A percentile compares a stretch with the other conserved stretches of the same genome.
phyloP scores from a whole-genome alignment of 345 rosid species.

The Hibiscus trionum region DNA sequence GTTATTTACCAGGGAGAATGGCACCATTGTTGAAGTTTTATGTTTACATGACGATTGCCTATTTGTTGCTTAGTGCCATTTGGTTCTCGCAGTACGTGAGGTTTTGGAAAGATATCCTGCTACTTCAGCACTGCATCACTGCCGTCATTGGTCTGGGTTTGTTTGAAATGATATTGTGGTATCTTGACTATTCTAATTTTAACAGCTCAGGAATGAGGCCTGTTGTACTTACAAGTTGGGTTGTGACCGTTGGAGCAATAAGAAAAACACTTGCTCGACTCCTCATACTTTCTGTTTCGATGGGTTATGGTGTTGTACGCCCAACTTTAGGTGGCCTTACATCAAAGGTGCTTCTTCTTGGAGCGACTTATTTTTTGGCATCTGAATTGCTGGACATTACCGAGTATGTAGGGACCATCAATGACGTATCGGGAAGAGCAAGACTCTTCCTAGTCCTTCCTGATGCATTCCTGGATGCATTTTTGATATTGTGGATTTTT shows the following conservation, averaged over 20 bases:
- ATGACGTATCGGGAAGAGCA: constrained; percentile 85
- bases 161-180: constrained; percentile 94
- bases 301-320: constrained; percentile 97
- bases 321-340: constrained; percentile 98
- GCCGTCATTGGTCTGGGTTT: constrained; percentile 67
- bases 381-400: constrained; percentile 80
- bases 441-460: constrained; percentile 84
- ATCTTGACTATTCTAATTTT: constrained; percentile 71
- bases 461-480: constrained; percentile 89
- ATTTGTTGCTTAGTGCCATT: constrained; percentile 51
- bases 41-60: constrained; percentile 62
- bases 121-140: constrained; percentile 85
- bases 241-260: constrained; percentile 83
- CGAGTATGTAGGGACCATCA: constrained; percentile 82
- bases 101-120: constrained; percentile 77
- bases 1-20: constrained; percentile 96
- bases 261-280: constrained; percentile 70
- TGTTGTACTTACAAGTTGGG: constrained; percentile 71
- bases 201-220: constrained; percentile 75
- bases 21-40: constrained; percentile 86
- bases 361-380: constrained; percentile 81
- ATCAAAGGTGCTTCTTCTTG: constrained; percentile 84
- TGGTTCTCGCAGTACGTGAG: constrained; percentile 83
- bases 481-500: constrained; percentile 90
- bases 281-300: constrained; percentile 73